phyloP scores from a whole-genome alignment of 2,329 filamentous ascomycete genomes.

The Fusarium coffeatum region DNA sequence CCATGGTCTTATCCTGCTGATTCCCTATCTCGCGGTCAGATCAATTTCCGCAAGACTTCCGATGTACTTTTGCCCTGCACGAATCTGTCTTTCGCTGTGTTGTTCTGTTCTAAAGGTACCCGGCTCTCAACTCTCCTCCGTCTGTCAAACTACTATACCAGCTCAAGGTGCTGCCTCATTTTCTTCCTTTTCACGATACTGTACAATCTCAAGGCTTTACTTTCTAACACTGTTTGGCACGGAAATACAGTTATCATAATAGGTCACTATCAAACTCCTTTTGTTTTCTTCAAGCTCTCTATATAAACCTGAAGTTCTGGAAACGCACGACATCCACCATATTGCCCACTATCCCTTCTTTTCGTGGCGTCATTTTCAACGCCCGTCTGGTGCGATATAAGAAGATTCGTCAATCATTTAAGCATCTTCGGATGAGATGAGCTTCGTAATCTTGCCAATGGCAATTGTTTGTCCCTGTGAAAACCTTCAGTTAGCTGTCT shows the following conservation, averaged over 20 bases:
- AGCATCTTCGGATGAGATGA: conserved; percentile 61
- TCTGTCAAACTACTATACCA: not conserved
- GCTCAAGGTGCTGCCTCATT: not conserved
- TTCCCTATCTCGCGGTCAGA: conserved; percentile 20
- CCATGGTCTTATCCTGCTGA: not conserved
- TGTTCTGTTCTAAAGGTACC: not conserved
- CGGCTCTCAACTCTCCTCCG: not conserved
- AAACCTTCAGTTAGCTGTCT: conserved; percentile 45
- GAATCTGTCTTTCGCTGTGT: not conserved
- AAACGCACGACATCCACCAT: conserved; percentile 37
- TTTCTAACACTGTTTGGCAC: not conserved
- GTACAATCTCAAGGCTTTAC: not conserved
- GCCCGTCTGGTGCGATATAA: conserved; percentile 14
- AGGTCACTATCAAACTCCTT: conserved; percentile 20
- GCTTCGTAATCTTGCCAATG: conserved; percentile 98
- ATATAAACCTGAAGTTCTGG: conserved; percentile 36
- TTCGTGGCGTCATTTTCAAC: conserved; percentile 25
- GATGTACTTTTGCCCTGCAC: not conserved
- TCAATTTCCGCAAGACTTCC: not conserved
- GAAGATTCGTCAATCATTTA: conserved; percentile 43
- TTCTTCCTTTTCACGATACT: not conserved
- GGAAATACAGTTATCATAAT: not conserved
- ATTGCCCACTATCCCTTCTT: conserved; percentile 33
- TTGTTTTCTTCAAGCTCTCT: conserved; percentile 36
- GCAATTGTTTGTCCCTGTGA: conserved; percentile 95